Evolutionary conservation across 2,329 filamentous ascomycete species (phyloP).

Genomic region (Ophiocordyceps unilateralis): DNA sequence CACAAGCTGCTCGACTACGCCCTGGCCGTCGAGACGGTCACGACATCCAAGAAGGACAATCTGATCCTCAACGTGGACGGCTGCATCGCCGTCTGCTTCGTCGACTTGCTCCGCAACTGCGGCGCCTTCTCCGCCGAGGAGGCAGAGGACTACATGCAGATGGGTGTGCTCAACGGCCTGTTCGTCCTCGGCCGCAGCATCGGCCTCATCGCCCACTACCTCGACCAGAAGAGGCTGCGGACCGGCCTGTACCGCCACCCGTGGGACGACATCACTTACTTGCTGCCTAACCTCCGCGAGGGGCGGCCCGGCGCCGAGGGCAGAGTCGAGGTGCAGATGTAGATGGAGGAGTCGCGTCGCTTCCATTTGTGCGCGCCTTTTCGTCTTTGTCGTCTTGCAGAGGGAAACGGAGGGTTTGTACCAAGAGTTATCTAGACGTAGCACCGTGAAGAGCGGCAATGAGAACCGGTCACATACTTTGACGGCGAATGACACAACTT

Average conservation of each 20-base stretch:
- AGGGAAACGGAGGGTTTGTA: background rate
- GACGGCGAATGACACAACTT: too few relatives aligned
- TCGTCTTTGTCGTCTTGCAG: background rate
- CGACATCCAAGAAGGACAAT: slow-evolving; percentile 99
- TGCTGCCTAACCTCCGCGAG: slow-evolving; percentile 64
- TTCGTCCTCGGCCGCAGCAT: slow-evolving; percentile 96
- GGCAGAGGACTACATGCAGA: slow-evolving; percentile 95
- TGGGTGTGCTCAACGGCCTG: slow-evolving; percentile 98
- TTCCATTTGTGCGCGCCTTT: too few relatives aligned
- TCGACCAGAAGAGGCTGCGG: slow-evolving; percentile 98
- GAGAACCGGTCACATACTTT: too few relatives aligned
- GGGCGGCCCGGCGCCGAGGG: slow-evolving; percentile 60
- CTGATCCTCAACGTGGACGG: slow-evolving; percentile 98
- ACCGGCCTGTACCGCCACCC: slow-evolving; percentile 98
- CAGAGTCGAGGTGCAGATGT: slow-evolving; percentile 78
- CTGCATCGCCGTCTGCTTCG: slow-evolving; percentile 96
- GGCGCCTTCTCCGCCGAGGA: slow-evolving; percentile 93
- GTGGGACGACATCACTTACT: slow-evolving; percentile 96
- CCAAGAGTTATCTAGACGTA: background rate
- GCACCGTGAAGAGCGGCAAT: background rate
- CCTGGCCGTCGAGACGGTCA: slow-evolving; percentile 92
- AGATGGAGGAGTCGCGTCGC: slow-evolving; percentile 9
- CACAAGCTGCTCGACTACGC: slow-evolving; percentile 98
- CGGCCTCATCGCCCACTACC: slow-evolving; percentile 97
- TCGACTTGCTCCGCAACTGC: slow-evolving; percentile 93